phyloP scores from a whole-genome alignment of 2,329 filamentous ascomycete genomes.

The Ustulina deusta region DNA sequence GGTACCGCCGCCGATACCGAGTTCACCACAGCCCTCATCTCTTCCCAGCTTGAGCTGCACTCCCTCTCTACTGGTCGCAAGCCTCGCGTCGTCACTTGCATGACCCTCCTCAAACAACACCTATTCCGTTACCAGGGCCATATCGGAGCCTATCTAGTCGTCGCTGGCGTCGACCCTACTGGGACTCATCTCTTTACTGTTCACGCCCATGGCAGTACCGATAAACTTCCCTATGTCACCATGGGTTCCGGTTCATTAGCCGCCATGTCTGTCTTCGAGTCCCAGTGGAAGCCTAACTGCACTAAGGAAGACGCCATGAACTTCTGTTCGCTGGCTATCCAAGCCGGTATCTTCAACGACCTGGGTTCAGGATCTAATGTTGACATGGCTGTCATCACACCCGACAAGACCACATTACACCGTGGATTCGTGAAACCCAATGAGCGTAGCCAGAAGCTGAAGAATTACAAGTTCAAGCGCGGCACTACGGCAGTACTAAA shows the following conservation, averaged over 20 bases:
- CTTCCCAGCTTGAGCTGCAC: conserved; percentile 98
- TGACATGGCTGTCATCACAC: conserved; percentile 94
- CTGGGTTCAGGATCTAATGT: conserved; percentile 97
- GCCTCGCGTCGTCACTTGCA: conserved; percentile 97
- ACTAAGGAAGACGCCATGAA: conserved; percentile 77
- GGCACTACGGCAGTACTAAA: conserved; percentile 97
- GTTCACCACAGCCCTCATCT: conserved; percentile 98
- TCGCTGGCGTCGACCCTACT: conserved; percentile 95
- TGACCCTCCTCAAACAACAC: conserved; percentile 99
- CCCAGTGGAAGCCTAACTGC: conserved; percentile 86
- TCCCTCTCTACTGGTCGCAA: conserved; percentile 95
- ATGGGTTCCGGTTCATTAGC: conserved; percentile 97
- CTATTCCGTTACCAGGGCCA: conserved; percentile 98
- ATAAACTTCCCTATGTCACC: conserved; percentile 98
- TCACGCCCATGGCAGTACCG: conserved; percentile 96
- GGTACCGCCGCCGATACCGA: conserved; percentile 98
- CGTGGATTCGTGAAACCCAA: conserved; percentile 95
- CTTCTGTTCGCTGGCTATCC: conserved; percentile 80
- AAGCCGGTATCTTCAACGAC: conserved; percentile 99
- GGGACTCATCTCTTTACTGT: conserved; percentile 97
- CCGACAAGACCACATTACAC: conserved; percentile 93
- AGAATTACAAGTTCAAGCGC: conserved; percentile 89
- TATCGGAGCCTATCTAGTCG: conserved; percentile 97
- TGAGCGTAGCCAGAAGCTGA: conserved; percentile 87
- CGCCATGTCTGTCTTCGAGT: conserved; percentile 98